Percentiles rank a stretch among this genome's conserved stretches.
These are phyloP conservation scores for Calocybe indica DNA, from an alignment of 768 basidiomycete genomes.

Conservation along the genomic window DNA sequence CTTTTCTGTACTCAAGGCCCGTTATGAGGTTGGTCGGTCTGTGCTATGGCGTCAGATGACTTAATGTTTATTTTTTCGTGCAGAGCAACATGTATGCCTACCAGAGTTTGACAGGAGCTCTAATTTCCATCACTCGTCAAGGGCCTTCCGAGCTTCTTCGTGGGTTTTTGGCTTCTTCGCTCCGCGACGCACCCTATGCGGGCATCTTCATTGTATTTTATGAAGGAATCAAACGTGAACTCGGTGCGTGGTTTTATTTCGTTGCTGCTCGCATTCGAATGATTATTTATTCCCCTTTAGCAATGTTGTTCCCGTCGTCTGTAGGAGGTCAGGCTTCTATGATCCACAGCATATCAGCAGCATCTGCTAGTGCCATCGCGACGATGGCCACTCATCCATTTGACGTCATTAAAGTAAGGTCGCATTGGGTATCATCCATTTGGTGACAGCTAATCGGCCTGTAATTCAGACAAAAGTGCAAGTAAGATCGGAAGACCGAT, in stretches of 20 bases:
- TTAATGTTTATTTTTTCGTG: constrained; percentile 4
- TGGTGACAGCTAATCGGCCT: background rate
- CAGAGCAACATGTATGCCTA: constrained; percentile 81
- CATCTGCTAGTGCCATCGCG: constrained; percentile 77
- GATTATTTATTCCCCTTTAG: constrained; percentile 22
- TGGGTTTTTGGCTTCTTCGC: constrained; percentile 80
- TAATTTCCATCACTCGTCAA: constrained; percentile 53
- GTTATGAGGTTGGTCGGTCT: constrained; percentile 65
- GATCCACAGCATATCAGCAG: constrained; percentile 64
- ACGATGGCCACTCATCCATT: constrained; percentile 89
- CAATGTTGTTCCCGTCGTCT: constrained; percentile 30
- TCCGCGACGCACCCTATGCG: constrained; percentile 94
- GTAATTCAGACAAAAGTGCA: constrained; percentile 78
- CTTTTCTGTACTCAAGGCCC: constrained; percentile 85
- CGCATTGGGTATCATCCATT: background rate
- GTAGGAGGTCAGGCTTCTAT: constrained; percentile 40
- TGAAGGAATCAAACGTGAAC: constrained; percentile 76
- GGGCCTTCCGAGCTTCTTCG: constrained; percentile 81
- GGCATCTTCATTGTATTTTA: constrained; percentile 87
- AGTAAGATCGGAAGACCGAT: constrained; percentile 72
- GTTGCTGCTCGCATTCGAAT: constrained; percentile 1
- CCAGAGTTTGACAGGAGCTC: constrained; percentile 50
- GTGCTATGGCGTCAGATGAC: background rate
- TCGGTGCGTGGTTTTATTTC: constrained; percentile 37
- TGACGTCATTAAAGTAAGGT: constrained; percentile 81